Evolutionary conservation across 2,329 filamentous ascomycete genomes (phyloP).

Genomic region (Pseudocercospora fijiensis): DNA sequence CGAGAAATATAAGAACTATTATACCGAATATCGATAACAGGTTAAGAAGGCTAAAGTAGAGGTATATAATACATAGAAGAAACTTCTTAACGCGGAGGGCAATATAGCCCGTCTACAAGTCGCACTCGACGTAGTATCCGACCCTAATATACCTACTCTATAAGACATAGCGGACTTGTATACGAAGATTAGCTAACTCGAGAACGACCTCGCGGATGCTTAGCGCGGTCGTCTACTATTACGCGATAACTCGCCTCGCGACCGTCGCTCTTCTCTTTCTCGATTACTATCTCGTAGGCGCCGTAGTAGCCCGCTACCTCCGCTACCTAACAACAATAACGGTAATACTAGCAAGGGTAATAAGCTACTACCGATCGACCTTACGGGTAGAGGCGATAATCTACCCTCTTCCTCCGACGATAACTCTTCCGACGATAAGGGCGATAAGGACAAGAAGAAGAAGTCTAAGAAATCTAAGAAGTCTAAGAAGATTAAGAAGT

Average conservation of each 20-base stretch:
- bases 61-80: background rate
- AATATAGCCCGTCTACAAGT: background rate
- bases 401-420: background rate
- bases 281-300: too few species aligned
- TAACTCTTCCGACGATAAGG: background rate
- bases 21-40: background rate
- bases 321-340: background rate
- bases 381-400: background rate
- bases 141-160: background rate
- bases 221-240: too few species aligned
- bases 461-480: background rate
- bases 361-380: background rate
- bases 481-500: background rate
- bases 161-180: background rate
- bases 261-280: too few species aligned
- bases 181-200: background rate
- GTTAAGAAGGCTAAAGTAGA: background rate
- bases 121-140: background rate
- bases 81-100: background rate
- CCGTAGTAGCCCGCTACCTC: background rate
- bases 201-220: background rate
- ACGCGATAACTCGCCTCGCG: too few species aligned
- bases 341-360: background rate
- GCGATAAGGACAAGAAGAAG: background rate
- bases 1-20: background rate